Base-by-base conservation (phyloP, 1,139 yeast species). In the Yamadazyma membranifaciens region DNA sequence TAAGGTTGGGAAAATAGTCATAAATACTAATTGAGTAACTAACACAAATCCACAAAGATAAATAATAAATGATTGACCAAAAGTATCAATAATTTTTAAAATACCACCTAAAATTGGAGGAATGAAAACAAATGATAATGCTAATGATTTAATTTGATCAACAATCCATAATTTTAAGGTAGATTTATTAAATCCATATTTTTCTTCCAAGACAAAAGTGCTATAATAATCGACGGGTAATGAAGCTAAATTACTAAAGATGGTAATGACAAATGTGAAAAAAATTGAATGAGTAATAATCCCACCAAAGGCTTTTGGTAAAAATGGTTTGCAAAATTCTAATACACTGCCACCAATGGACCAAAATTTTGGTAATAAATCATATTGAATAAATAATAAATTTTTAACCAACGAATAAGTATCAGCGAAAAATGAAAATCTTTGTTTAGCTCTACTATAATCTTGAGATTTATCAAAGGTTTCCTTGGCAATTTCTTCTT, bases 201-300 rank as follows among this genome's bases (percentile, higher is more conserved):
- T 81, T 60, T 91, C 96, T 65, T 92, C 98, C 53, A 92, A 73
- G 11, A 89, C 92, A 67, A 92, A 92, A 52, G 85, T 84, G 42
- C 77, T 69, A 63, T 89, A 91, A 60, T 86, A 82, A 10, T 81
- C 71, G 31, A 80, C 58, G 2, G 98, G 98, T 45, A 85, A 60
- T 6, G 80, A 70, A 34, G 79, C 45, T 9, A 86, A 37, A 7
- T 81, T 69, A 10, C 82, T 67, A 32, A 80, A 42, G 25, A 78
- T 45, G 35, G 74, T 71, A 50, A 76, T 60, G 25, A 57, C 47
- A 32, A 62, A 56, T 52, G 82, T 65, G 64, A 86, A 87, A 41
- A 80, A 68, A 43, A 87, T 65, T 20, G 94, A 81, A 49, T 85
- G 92, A 29, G 83, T 74, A 52, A 84, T 78, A 31, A 75, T 63